phyloP scores from a whole-genome alignment of 108 stramenopile species.

The Cylindrotheca closterium region DNA sequence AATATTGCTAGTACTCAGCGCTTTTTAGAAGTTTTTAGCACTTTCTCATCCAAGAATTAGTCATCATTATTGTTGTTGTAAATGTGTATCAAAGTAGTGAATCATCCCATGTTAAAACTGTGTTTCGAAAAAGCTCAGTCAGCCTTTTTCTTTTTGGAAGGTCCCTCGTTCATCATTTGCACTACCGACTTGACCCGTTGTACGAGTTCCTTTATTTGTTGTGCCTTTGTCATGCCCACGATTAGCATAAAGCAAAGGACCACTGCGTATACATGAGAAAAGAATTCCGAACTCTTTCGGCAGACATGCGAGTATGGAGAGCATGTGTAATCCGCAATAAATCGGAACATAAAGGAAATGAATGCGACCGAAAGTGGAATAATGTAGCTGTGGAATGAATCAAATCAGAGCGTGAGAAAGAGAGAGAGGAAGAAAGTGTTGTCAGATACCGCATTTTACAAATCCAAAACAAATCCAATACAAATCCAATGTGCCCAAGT shows the following conservation, averaged over 20 bases:
- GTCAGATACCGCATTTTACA: constrained; percentile 1
- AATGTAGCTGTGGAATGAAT: constrained; percentile 66
- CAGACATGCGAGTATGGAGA: constrained; percentile 75
- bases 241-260: constrained; percentile 81
- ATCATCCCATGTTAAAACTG: no score
- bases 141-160: constrained; percentile 28
- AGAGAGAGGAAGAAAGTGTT: not conserved
- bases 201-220: constrained; percentile 62
- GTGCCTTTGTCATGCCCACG: constrained; percentile 74
- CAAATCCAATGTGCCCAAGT: no score
- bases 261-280: constrained; percentile 80
- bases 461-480: not conserved
- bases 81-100: no score
- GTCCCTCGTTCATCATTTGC: constrained; percentile 31
- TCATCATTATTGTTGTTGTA: no score
- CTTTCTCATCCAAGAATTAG: no score
- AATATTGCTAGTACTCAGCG: no score
- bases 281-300: constrained; percentile 64
- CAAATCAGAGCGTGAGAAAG: not conserved
- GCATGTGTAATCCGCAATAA: constrained; percentile 80
- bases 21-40: no score
- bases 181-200: constrained; percentile 49
- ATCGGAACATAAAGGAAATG: constrained; percentile 72
- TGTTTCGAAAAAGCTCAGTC: not conserved
- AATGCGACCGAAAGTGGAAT: constrained; percentile 81